Conservation (phyloP, 1,139 yeast genomes). For the Kodamaea derodonti region DNA sequence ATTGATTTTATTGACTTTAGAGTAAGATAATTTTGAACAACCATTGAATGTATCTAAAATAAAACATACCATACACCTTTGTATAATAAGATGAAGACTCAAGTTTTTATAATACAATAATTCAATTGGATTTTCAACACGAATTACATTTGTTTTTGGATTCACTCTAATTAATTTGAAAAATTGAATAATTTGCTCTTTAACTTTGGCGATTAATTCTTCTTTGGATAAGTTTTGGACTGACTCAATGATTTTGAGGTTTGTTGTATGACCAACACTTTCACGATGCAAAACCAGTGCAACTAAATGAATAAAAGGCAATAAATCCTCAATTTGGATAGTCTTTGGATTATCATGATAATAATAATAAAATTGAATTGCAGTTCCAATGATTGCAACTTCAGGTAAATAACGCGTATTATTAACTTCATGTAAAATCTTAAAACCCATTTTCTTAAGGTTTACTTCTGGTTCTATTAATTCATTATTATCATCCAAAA, state of each 20-base stretch:
- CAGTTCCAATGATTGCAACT: constrained; percentile 36
- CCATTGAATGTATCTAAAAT: constrained; percentile 19
- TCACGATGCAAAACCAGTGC: constrained; percentile 22
- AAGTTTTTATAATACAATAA: constrained; percentile 44
- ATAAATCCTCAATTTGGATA: constrained; percentile 20
- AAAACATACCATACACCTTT: constrained; percentile 33
- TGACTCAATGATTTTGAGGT: constrained; percentile 16
- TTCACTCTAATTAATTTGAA: constrained; percentile 34
- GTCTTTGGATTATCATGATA: constrained; percentile 12
- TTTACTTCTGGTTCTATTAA: constrained; percentile 24
- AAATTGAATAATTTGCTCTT: constrained; percentile 29
- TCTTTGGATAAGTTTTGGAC: constrained; percentile 11
- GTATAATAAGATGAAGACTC: constrained; percentile 38
- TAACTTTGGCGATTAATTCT: constrained; percentile 20
- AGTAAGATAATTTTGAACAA: constrained; percentile 16
- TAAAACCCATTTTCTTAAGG: constrained; percentile 42
- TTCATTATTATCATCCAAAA: constrained; percentile 7
- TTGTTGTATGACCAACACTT: constrained; percentile 18
- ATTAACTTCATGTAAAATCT: constrained; percentile 39
- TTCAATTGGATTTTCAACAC: constrained; percentile 36
- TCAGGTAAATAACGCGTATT: constrained; percentile 35
- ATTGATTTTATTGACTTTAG: constrained; percentile 24
- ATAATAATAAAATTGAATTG: constrained; percentile 34
- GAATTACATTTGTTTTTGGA: constrained; percentile 22
- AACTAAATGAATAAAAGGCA: constrained; percentile 28